phyloP scores from a whole-genome alignment of 164 flowering plant genomes.

The Magnolia officinalis region DNA sequence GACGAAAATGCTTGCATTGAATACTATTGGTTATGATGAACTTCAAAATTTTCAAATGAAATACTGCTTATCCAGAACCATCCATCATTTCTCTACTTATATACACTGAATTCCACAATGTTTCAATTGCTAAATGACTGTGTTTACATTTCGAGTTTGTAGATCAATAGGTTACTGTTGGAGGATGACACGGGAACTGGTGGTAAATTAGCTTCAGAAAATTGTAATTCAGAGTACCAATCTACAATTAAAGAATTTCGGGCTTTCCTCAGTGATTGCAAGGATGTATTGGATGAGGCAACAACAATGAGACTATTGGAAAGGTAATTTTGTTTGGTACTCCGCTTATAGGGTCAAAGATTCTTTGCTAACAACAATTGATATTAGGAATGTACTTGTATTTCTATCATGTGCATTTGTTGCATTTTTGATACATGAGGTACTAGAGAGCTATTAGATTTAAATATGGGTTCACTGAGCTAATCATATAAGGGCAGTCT shows the following conservation, averaged over 20 bases:
- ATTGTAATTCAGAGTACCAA: slow-evolving; percentile 68
- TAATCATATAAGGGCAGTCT: neutral
- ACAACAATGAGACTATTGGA: slow-evolving; percentile 90
- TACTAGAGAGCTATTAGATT: neutral
- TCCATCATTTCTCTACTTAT: no score
- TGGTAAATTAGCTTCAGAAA: slow-evolving; percentile 33
- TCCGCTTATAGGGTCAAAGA: neutral
- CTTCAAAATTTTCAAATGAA: no score
- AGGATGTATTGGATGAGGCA: slow-evolving; percentile 97
- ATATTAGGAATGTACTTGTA: neutral
- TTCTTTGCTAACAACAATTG: neutral
- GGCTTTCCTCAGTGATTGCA: slow-evolving; percentile 91
- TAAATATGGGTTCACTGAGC: neutral
- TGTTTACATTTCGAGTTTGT: slow-evolving; percentile 7
- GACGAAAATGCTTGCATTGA: no score
- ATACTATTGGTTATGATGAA: no score
- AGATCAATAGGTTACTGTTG: slow-evolving; percentile 89
- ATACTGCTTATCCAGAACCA: no score
- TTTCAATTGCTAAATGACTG: no score
- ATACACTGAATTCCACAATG: no score
- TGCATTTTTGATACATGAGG: neutral
- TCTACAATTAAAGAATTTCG: slow-evolving; percentile 75
- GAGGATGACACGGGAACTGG: slow-evolving; percentile 62
- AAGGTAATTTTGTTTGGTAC: slow-evolving; percentile 45
- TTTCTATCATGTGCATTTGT: neutral